Evolutionary conservation across 257 asterid genomes (phyloP), one percentile per base, ranked within the genome.

Genomic region (Echites panduratus): DNA sequence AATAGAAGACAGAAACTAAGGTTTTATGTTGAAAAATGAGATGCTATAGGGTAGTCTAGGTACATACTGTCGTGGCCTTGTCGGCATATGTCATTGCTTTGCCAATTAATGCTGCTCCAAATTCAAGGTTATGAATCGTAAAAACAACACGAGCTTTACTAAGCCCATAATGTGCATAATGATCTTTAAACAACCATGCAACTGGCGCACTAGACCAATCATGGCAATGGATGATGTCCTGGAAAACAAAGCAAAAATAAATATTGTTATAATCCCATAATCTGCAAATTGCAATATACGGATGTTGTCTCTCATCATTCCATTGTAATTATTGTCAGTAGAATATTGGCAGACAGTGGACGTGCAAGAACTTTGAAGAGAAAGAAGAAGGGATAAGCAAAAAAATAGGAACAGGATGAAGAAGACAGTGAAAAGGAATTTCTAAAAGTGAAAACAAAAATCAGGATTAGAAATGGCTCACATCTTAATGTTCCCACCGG

Each of bases 161-260:
- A 81, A 95, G 94, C 76, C 92, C 96, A 76, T 89, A 92, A 70
- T 92, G 93, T 85, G 68, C 81, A 70, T 92, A 92, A 48, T 89
- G 96, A 76, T 95, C 97, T 90, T 90, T 95, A 70, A 84, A 90
- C 83, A 95, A 79, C 96, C 99, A 89, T 4, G 99, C 82, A 81
- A 95, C 99, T 68, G 99, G 99, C 84, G 99, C 99, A 84, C 96
- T 90, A 70, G 99, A 92, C 99, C 97, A 90, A 79, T 95, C 98
- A 63, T 95, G 99, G 78, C 98, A 92, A 76, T 95, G 99, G 71
- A 95, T 90, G 70, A 95, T 82, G 79, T 95, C 99, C 99, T 95
- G 90, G 72, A 70, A 80, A 29, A 32, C 13, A 45, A 61, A 68
- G 77, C 49, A 79, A 72, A 71, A 74, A 64, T 12, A 65, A 72